These are phyloP conservation scores for Ramicandelaber brevisporus DNA, from an alignment of 192 early-diverging fungal species.

Conservation along the genomic window DNA sequence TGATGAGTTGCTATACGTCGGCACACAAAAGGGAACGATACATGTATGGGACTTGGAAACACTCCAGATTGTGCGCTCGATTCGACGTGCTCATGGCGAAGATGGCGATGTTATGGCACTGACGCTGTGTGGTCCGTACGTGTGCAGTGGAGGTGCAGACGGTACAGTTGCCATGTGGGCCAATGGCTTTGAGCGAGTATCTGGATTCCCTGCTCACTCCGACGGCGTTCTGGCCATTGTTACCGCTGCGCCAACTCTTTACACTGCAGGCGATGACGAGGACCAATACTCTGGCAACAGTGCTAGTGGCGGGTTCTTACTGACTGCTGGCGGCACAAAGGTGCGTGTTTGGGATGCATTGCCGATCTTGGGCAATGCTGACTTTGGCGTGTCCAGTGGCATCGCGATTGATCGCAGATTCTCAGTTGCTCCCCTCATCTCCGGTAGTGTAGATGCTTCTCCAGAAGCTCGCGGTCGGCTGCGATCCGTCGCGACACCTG, in stretches of 20 bases:
- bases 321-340: too few relatives aligned
- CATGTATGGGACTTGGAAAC: constrained; percentile 59
- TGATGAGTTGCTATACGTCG: constrained; percentile 43
- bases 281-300: too few relatives aligned
- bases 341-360: too few relatives aligned
- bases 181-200: constrained; percentile 24
- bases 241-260: constrained; percentile 6
- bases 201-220: constrained; percentile 18
- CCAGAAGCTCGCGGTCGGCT: too few relatives aligned
- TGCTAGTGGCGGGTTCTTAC: too few relatives aligned
- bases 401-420: too few relatives aligned
- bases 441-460: too few relatives aligned
- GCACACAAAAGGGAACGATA: constrained; percentile 43
- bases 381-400: too few relatives aligned
- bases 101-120: constrained; percentile 34
- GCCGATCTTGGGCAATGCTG: too few relatives aligned
- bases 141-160: constrained; percentile 40
- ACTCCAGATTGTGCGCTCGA: constrained; percentile 15
- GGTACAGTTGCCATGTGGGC: constrained; percentile 42
- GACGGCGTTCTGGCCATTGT: constrained; percentile 27
- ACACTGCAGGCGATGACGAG: neutral
- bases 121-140: constrained; percentile 9
- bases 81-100: constrained; percentile 5
- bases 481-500: neutral
- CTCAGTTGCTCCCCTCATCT: too few relatives aligned